Evolutionary conservation across 2,329 filamentous ascomycete species (phyloP).

Genomic region (Fusarium multiceps): DNA sequence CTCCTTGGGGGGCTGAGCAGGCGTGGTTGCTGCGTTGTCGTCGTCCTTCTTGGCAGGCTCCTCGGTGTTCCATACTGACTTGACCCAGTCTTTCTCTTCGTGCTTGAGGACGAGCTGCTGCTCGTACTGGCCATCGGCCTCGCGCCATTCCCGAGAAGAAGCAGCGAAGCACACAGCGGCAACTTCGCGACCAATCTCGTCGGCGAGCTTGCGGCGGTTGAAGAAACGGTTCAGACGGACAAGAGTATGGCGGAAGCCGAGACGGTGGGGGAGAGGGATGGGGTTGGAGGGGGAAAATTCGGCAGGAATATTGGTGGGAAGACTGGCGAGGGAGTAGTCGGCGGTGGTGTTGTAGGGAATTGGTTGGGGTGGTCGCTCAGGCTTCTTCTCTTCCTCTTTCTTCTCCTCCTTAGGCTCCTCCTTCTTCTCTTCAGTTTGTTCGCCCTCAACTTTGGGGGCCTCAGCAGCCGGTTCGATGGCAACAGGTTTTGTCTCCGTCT

Average conservation of each 20-base stretch:
- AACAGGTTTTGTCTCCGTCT: conserved; percentile 41
- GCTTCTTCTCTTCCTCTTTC: conserved; percentile 63
- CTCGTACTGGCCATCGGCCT: conserved; percentile 54
- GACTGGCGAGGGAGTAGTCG: conserved; percentile 74
- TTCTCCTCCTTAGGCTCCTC: conserved; percentile 49
- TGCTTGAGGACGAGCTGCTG: conserved; percentile 68
- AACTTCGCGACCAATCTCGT: conserved; percentile 87
- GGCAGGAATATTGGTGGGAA: conserved; percentile 74
- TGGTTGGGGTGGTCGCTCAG: conserved; percentile 70
- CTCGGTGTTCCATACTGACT: conserved; percentile 73
- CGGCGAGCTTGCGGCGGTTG: conserved; percentile 84
- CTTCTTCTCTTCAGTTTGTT: conserved; percentile 50
- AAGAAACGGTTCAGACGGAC: conserved; percentile 89
- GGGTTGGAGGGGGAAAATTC: conserved; percentile 78
- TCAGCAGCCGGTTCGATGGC: conserved; percentile 41
- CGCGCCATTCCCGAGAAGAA: conserved; percentile 62
- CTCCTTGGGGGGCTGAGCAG: conserved; percentile 64
- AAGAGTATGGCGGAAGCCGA: conserved; percentile 92
- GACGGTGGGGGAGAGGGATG: conserved; percentile 85
- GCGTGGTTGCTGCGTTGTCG: conserved; percentile 50
- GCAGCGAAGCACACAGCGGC: conserved; percentile 83
- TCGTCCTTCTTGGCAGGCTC: conserved; percentile 57
- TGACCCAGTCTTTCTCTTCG: conserved; percentile 87
- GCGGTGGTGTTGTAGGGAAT: conserved; percentile 78
- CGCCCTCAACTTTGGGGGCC: conserved; percentile 40